Evolutionary conservation across 768 basidiomycete species (phyloP).

Genomic region (Termitomyces heimii): DNA sequence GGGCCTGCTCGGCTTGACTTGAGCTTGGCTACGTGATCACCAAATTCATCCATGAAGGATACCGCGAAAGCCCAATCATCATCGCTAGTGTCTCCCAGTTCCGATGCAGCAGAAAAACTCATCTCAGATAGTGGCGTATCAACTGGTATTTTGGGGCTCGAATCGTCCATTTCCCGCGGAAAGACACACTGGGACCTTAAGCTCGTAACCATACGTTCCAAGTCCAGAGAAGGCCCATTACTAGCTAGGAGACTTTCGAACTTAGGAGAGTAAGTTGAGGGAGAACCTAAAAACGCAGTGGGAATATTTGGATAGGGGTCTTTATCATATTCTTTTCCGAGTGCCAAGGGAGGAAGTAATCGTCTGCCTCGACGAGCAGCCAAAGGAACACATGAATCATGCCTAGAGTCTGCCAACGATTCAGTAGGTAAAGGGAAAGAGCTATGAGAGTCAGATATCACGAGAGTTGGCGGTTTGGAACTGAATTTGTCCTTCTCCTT

Average conservation of each 20-base stretch:
- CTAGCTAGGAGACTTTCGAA: conserved; percentile 20
- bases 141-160: not conserved
- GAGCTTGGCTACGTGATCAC: not conserved
- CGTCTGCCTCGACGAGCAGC: conserved; percentile 34
- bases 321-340: conserved; percentile 13
- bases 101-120: conserved; percentile 9
- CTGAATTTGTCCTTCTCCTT: conserved; percentile 16
- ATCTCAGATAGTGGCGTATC: conserved; percentile 6
- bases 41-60: conserved; percentile 17
- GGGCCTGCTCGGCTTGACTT: not conserved
- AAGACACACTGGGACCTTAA: conserved; percentile 33
- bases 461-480: conserved; percentile 26
- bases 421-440: conserved; percentile 30
- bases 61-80: conserved; percentile 35
- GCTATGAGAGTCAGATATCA: conserved; percentile 36
- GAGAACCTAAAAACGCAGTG: conserved; percentile 36
- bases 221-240: conserved; percentile 23
- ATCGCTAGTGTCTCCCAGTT: conserved; percentile 6
- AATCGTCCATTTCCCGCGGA: conserved; percentile 8
- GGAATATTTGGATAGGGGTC: conserved; percentile 36
- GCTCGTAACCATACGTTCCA: conserved; percentile 41
- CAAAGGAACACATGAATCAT: conserved; percentile 17
- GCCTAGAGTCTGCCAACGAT: conserved; percentile 21
- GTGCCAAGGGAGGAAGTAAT: conserved; percentile 23
- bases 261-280: conserved; percentile 29